phyloP scores from a whole-genome alignment of 768 basidiomycete species.

The Termitomyces sp. region DNA sequence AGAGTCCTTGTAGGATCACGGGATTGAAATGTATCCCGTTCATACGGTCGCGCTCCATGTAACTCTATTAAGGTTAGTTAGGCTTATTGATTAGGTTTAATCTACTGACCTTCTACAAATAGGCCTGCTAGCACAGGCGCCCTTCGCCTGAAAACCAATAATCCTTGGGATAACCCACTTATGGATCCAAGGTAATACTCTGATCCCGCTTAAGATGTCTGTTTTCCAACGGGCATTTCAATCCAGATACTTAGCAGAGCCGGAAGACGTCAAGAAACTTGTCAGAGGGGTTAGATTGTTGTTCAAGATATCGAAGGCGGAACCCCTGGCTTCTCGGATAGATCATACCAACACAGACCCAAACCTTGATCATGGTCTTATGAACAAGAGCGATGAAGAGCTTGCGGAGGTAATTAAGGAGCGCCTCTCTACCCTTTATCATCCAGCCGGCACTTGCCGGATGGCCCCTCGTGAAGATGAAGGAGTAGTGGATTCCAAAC shows the following conservation, averaged over 20 bases:
- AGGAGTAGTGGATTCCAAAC: conserved; percentile 35
- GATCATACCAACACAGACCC: conserved; percentile 29
- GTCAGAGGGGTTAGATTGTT: conserved; percentile 36
- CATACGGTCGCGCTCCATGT: conserved; percentile 40
- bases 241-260: conserved; percentile 36
- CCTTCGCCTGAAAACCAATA: conserved; percentile 34
- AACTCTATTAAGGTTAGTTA: conserved; percentile 37
- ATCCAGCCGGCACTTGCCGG: conserved; percentile 42
- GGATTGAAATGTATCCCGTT: conserved; percentile 26
- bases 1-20: conserved; percentile 29
- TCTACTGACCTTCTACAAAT: background rate
- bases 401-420: conserved; percentile 37
- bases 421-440: conserved; percentile 45
- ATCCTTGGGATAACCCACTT: conserved; percentile 40
- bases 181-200: conserved; percentile 40
- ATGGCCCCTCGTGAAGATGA: conserved; percentile 40
- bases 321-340: conserved; percentile 35
- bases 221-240: background rate
- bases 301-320: conserved; percentile 34
- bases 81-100: background rate
- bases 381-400: conserved; percentile 38
- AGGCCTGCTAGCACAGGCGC: conserved; percentile 42
- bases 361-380: conserved; percentile 37
- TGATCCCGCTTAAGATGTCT: background rate
- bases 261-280: conserved; percentile 40